Evolutionary conservation across 2,329 filamentous ascomycete species (phyloP), one percentile per base, ranked within the genome.

Genomic region (Thermothelomyces thermophilus): DNA sequence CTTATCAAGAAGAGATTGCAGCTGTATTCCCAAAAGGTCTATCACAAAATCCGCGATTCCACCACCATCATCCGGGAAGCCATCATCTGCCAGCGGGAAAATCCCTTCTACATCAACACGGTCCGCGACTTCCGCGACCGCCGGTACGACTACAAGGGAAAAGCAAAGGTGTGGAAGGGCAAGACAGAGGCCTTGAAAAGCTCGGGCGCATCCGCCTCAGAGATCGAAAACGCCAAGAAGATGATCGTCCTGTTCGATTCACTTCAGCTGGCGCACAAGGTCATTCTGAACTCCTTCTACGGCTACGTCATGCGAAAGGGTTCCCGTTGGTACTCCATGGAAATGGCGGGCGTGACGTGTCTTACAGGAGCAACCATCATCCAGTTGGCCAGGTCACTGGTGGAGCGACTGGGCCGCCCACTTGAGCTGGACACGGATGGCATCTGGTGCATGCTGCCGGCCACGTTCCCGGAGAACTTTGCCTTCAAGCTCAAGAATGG

Each of bases 221-320:
- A 98, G 60, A 77, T 98, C 14, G 94, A 98, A 11, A 86, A 89
- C 51, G 93, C 90, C 5, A 97, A 96, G 73, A 98, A 98, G 74
- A 98, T 98, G 94, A 93, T 96, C 49, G 77, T 97, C 41, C 71
- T 98, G 4, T 98, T 88, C 65, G 93, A 98, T 66, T 98, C 93
- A 0, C 74, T 98, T 51, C 94, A 98, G 67, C 75, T 98, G 61
- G 93, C 93, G 0, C 93, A 98, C 74, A 98, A 98, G 67, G 93
- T 98, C 71, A 98, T 98, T 76, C 68, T 98, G 48, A 98, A 98
- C 73, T 95, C 90, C 49, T 98, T 98, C 73, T 98, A 98, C 60
- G 93, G 93, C 56, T 98, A 98, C 65, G 93, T 97, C 66, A 98
- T 98, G 93, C 80, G 93, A 72, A 98, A 98, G 66, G 93, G 93